Conservation (phyloP, 495 filamentous ascomycete species). For the Penicillium argentinense region DNA sequence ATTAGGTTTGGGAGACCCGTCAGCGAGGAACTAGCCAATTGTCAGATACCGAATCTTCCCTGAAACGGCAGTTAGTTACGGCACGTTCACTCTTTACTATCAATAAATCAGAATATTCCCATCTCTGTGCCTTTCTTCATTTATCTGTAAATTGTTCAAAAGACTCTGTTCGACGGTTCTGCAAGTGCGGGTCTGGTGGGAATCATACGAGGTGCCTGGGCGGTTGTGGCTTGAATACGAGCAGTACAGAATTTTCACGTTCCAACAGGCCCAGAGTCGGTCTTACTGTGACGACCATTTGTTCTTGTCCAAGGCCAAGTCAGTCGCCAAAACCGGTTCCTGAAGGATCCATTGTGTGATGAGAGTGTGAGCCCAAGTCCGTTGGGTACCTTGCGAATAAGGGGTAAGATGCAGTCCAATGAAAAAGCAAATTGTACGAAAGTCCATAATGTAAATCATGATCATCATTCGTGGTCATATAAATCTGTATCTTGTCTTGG, state of each 20-base stretch:
- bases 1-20: conserved; percentile 3
- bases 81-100: too few relatives aligned
- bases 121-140: neutral
- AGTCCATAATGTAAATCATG: neutral
- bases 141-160: neutral
- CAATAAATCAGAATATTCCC: too few relatives aligned
- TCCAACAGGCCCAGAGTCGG: neutral
- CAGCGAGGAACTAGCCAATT: too few relatives aligned
- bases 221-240: conserved; percentile 10
- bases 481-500: too few relatives aligned
- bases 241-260: neutral
- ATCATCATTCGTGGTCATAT: neutral
- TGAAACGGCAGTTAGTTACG: too few relatives aligned
- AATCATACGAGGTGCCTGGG: conserved; percentile 6
- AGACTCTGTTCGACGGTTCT: conserved; percentile 5
- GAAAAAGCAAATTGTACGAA: too few relatives aligned
- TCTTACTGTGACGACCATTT: neutral
- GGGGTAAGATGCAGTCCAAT: too few relatives aligned
- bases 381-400: too few relatives aligned
- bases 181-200: conserved; percentile 4
- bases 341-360: neutral
- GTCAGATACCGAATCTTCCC: too few relatives aligned
- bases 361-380: neutral
- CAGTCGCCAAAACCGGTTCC: neutral
- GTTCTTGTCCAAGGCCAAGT: too few relatives aligned